Conservation (phyloP, 768 basidiomycete species). For the Russula emetica region DNA sequence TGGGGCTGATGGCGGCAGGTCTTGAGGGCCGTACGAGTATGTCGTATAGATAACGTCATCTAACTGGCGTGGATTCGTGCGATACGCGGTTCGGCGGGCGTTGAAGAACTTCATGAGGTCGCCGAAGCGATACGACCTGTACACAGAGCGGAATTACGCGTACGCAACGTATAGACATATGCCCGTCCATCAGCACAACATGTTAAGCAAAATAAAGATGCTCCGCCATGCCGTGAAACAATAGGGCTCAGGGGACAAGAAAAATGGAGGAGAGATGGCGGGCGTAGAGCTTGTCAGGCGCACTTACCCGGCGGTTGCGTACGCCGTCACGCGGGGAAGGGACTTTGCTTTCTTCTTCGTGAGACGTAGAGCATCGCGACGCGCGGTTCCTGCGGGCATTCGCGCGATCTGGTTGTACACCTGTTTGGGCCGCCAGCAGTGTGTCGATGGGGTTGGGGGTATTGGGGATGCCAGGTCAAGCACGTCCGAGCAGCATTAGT, state of each 20-base stretch:
- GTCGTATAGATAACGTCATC: constrained; percentile 95
- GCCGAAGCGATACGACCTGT: constrained; percentile 82
- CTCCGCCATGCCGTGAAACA: not conserved
- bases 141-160: not conserved
- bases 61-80: constrained; percentile 80
- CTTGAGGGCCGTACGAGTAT: constrained; percentile 65
- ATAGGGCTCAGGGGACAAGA: not conserved
- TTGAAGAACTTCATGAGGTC: constrained; percentile 88
- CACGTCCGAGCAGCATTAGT: not conserved
- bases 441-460: not conserved
- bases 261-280: not conserved
- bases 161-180: not conserved
- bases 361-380: constrained; percentile 80
- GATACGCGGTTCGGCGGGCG: constrained; percentile 75
- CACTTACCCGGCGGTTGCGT: constrained; percentile 83
- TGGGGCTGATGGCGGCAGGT: constrained; percentile 22
- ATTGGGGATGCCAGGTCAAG: not conserved
- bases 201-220: not conserved
- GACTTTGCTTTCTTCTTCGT: constrained; percentile 95
- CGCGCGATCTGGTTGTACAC: constrained; percentile 93
- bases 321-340: constrained; percentile 90
- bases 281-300: constrained; percentile 15
- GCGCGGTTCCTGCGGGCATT: constrained; percentile 91
- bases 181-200: not conserved
- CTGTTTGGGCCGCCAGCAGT: constrained; percentile 38